Evolutionary conservation across 179 eudicot genomes (phyloP), one percentile per base, ranked within the genome.

Genomic region (Camellia oleifera): DNA sequence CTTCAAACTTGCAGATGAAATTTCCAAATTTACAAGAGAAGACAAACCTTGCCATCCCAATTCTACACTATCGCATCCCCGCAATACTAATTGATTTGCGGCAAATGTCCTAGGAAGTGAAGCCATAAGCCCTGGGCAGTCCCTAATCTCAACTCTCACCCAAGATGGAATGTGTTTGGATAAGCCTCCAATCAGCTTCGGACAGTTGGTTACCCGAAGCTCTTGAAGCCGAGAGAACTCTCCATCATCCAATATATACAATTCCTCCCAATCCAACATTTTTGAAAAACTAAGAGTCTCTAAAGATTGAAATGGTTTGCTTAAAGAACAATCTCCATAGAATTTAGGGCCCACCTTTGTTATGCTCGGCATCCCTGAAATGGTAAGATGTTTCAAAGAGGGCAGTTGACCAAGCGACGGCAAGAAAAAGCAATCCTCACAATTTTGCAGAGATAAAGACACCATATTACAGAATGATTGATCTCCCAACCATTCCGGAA

Each of bases 171-270:
- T 15, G 42, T 65, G 61, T 5, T 23, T 60, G 8, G 87, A 83
- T 1, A 79, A 65, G 0, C 63, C 44, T 5, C 87, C 82, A 15
- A 26, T 44, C 42, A 82, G 32, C 0, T 32, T 32, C 1, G 32
- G 32, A 32, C 32, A 32, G 32, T 32, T 32, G 32, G 32, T 32
- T 32, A 32, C 32, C 32, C 32, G 32, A 32, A 32, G 68, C 63
- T 42, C 54, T 50, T 17, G 4, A 45, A 85, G 85, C 13, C 42
- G 20, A 60, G 77, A 82, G 78, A 79, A 85, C 74, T 70, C 74
- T 70, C 3, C 32, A 46, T 2, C 14, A 5, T 57, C 74, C 3
- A 4, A 46, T 2, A 32, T 4, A n/a, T 5, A 2, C 74, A 57
- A 70, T 70, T 70, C 74, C 32, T 70, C 74, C 74, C 57, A 70